Percentiles rank a stretch among this genome's conserved stretches.
Evolutionary conservation across 2,329 filamentous ascomycete species (phyloP).

Genomic region (Exophiala xenobiotica): DNA sequence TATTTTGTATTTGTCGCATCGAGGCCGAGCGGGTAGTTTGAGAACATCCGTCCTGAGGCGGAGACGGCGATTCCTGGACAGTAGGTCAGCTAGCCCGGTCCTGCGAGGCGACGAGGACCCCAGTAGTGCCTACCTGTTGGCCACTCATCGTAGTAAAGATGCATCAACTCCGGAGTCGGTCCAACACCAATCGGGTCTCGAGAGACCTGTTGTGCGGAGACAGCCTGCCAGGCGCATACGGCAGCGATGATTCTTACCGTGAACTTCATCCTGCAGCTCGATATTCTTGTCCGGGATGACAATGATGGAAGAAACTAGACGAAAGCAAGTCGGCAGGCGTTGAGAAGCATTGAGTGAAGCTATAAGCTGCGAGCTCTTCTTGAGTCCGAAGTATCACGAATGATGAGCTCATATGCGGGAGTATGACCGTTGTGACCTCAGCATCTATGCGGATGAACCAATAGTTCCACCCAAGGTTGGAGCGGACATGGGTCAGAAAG

Average conservation of each 20-base stretch:
- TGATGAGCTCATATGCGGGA: conserved; percentile 10
- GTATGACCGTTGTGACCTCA: conserved; percentile 2
- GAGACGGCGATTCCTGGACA: conserved; percentile 52
- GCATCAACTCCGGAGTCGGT: conserved; percentile 48
- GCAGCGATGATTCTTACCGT: neutral
- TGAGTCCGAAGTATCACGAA: no score
- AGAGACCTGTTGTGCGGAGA: conserved; percentile 3
- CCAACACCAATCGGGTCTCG: conserved; percentile 42
- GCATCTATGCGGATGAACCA: neutral
- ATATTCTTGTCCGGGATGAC: neutral
- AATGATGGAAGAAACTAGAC: neutral
- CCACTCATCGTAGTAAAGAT: conserved; percentile 54
- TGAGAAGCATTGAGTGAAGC: no score
- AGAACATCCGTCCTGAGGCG: conserved; percentile 51
- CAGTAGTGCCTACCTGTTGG: no score
- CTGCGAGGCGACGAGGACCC: no score
- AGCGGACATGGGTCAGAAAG: no score
- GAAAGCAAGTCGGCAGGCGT: no score
- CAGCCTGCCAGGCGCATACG: neutral
- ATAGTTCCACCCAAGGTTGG: no score
- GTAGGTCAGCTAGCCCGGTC: neutral
- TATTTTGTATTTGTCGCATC: conserved; percentile 52
- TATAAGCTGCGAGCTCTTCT: neutral
- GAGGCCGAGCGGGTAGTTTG: conserved; percentile 52
- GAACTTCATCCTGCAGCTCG: neutral